Conservation (phyloP, 2,329 filamentous ascomycete species). For the Parafenestella ontariensis region DNA sequence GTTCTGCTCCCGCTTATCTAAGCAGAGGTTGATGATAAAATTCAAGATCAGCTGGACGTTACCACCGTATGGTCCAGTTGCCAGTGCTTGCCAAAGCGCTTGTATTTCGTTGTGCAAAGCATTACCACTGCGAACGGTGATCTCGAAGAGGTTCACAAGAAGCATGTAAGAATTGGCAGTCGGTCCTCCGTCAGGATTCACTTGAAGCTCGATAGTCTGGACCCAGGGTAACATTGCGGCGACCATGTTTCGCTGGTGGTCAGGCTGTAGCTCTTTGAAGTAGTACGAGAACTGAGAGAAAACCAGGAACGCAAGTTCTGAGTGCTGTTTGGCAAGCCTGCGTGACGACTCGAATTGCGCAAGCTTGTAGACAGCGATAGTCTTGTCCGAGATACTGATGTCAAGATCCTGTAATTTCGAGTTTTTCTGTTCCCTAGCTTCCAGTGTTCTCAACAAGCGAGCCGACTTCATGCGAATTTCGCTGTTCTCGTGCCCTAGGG, state of each 20-base stretch:
- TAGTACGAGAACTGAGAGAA: slow-evolving; percentile 96
- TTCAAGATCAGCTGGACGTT: slow-evolving; percentile 95
- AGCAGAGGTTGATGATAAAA: slow-evolving; percentile 92
- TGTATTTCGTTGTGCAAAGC: slow-evolving; percentile 95
- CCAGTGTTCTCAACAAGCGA: slow-evolving; percentile 78
- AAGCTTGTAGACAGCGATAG: slow-evolving; percentile 95
- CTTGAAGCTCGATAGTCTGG: slow-evolving; percentile 87
- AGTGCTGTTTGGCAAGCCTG: slow-evolving; percentile 84
- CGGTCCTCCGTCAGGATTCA: slow-evolving; percentile 90
- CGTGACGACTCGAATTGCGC: slow-evolving; percentile 97
- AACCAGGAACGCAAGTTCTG: slow-evolving; percentile 87
- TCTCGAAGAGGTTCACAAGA: slow-evolving; percentile 91
- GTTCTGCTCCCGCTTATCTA: slow-evolving; percentile 94
- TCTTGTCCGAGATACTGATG: slow-evolving; percentile 98
- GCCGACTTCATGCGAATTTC: slow-evolving; percentile 89
- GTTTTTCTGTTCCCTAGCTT: slow-evolving; percentile 81
- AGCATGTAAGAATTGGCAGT: slow-evolving; percentile 94
- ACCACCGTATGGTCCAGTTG: slow-evolving; percentile 88
- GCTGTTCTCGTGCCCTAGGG: slow-evolving; percentile 88
- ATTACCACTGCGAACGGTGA: slow-evolving; percentile 90
- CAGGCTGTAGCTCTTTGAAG: slow-evolving; percentile 84
- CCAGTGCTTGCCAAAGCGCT: slow-evolving; percentile 94
- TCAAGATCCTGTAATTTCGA: slow-evolving; percentile 97
- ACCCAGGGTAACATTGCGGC: slow-evolving; percentile 96
- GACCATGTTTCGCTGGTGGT: slow-evolving; percentile 90